Evolutionary conservation across 1,284 basidiomycete species (phyloP).

Genomic region (Ustilago tritici): DNA sequence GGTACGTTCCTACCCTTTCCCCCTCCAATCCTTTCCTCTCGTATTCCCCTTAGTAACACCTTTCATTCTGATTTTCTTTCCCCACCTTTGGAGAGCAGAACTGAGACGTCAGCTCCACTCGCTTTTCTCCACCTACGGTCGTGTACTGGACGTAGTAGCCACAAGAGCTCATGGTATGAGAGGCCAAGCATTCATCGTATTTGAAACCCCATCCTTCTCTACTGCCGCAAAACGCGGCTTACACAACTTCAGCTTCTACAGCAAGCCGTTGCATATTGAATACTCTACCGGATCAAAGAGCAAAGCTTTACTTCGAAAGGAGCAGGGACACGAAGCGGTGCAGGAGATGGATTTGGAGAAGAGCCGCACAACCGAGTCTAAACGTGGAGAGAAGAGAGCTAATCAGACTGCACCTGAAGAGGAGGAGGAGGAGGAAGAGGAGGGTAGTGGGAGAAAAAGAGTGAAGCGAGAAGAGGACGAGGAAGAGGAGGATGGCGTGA

Average conservation of each 20-base stretch:
- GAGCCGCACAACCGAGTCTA: slow-evolving; percentile 12
- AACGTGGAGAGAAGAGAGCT: slow-evolving; percentile 12
- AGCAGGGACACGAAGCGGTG: slow-evolving; percentile 57
- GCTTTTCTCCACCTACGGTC: slow-evolving; percentile 92
- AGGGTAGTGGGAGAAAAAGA: slow-evolving; percentile 72
- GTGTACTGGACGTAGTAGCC: slow-evolving; percentile 93
- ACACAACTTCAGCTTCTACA: slow-evolving; percentile 92
- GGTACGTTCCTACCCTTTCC: slow-evolving; percentile 68
- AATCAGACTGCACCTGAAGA: slow-evolving; percentile 67
- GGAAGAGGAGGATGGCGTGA: slow-evolving; percentile 38
- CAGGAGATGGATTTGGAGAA: slow-evolving; percentile 42
- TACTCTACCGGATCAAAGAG: slow-evolving; percentile 85
- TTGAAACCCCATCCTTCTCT: slow-evolving; percentile 85
- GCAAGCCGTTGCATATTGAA: slow-evolving; percentile 82
- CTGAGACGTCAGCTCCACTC: slow-evolving; percentile 84
- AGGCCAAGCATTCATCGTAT: slow-evolving; percentile 96
- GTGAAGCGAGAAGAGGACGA: slow-evolving; percentile 43
- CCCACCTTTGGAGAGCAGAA: slow-evolving; percentile 72
- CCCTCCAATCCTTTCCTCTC: not conserved
- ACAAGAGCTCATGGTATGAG: slow-evolving; percentile 86
- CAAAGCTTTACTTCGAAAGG: slow-evolving; percentile 76
- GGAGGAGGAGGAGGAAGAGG: slow-evolving; percentile 75
- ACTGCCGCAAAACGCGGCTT: slow-evolving; percentile 90
- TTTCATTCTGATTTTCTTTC: not conserved
- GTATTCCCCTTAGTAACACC: not conserved